These are phyloP conservation scores for Hymenoscyphus albidus DNA, from an alignment of 2,329 filamentous ascomycete genomes.

Conservation along the genomic window DNA sequence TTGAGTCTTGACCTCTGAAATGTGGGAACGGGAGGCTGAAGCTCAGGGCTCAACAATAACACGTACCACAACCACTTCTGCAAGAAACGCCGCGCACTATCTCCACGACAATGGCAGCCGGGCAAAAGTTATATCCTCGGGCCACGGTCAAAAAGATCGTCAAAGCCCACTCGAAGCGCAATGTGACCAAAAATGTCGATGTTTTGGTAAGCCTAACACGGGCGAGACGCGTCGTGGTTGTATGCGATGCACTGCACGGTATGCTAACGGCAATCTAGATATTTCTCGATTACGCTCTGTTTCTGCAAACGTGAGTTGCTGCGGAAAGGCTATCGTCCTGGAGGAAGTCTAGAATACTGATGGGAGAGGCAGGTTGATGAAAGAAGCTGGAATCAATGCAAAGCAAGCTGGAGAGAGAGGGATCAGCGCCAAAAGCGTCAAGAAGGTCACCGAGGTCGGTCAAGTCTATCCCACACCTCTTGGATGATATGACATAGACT, in stretches of 20 bases:
- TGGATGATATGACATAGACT: neutral
- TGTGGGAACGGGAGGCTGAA: neutral
- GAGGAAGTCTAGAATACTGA: constrained; percentile 15
- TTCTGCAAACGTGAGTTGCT: constrained; percentile 59
- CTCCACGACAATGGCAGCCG: constrained; percentile 34
- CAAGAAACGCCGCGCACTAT: neutral
- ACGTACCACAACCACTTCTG: neutral
- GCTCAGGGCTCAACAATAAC: neutral
- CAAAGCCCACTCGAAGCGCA: constrained; percentile 80
- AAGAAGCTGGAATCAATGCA: constrained; percentile 72
- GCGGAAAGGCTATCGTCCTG: neutral
- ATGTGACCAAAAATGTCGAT: constrained; percentile 80
- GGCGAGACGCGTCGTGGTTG: constrained; percentile 18
- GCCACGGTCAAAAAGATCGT: constrained; percentile 83
- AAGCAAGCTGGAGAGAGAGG: constrained; percentile 70
- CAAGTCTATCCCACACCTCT: neutral
- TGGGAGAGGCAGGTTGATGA: constrained; percentile 58
- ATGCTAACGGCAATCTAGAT: constrained; percentile 52
- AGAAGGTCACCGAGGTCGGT: constrained; percentile 71
- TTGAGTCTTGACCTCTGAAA: neutral
- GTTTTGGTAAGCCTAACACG: constrained; percentile 58
- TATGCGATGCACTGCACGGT: neutral
- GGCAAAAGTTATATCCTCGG: constrained; percentile 77
- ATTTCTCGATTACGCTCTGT: constrained; percentile 79
- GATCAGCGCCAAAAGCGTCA: constrained; percentile 70